Percentiles rank a stretch among this genome's conserved stretches.
phyloP scores from a whole-genome alignment of 2,329 filamentous ascomycete genomes.

The Hypocreales sp. region DNA sequence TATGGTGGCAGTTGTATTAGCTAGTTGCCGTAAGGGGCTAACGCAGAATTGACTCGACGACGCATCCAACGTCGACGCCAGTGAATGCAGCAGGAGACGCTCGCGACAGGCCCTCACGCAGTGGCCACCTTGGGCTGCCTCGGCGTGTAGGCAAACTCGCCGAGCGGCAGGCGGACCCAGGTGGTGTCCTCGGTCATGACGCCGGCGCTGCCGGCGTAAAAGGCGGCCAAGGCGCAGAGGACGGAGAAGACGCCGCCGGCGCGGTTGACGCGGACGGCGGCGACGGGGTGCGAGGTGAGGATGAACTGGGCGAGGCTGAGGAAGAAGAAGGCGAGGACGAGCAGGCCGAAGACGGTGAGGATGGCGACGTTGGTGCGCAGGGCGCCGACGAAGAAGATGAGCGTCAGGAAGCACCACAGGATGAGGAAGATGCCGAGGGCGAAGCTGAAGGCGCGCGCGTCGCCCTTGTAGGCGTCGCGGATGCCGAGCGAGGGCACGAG shows the following conservation, averaged over 20 bases:
- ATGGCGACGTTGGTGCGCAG: slow-evolving; percentile 43
- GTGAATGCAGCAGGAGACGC: slow-evolving; percentile 9
- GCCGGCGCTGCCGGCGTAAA: slow-evolving; percentile 23
- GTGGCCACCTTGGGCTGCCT: background rate
- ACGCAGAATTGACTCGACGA: too few species aligned
- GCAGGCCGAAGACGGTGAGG: slow-evolving; percentile 39
- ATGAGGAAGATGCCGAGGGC: slow-evolving; percentile 43
- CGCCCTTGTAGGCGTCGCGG: slow-evolving; percentile 23
- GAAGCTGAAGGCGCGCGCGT: slow-evolving; percentile 24
- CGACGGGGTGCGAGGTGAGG: slow-evolving; percentile 16
- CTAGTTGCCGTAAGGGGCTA: too few species aligned
- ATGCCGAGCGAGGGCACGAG: slow-evolving; percentile 36
- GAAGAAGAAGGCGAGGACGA: slow-evolving; percentile 42
- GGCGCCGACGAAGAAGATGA: slow-evolving; percentile 37
- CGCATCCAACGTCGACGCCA: too few species aligned
- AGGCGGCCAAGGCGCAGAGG: slow-evolving; percentile 19
- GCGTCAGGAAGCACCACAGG: slow-evolving; percentile 43
- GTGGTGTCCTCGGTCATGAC: slow-evolving; percentile 25
- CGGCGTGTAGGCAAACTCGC: slow-evolving; percentile 11
- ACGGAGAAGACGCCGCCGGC: slow-evolving; percentile 21
- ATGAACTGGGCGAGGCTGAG: slow-evolving; percentile 42
- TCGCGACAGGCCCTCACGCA: too few species aligned
- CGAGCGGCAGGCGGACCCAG: slow-evolving; percentile 23
- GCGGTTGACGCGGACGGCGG: slow-evolving; percentile 28
- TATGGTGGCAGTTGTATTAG: too few species aligned